Conservation (phyloP, 2,329 filamentous ascomycete genomes). For the Colletotrichum tabaci region DNA sequence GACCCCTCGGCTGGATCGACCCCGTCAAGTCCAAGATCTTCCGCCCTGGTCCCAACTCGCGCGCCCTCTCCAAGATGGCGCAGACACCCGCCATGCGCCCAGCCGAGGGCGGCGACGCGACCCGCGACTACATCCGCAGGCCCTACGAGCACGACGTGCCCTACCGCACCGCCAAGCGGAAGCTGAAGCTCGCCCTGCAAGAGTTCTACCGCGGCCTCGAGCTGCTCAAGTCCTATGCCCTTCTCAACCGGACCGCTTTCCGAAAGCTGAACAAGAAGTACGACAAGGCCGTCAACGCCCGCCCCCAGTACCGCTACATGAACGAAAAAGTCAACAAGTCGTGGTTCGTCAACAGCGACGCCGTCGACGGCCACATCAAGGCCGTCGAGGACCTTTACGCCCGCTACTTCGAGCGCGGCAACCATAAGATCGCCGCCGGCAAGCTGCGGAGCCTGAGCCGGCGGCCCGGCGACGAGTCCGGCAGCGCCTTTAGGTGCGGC, state of each 20-base stretch:
- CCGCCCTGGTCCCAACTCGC: slow-evolving; percentile 72
- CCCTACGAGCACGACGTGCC: slow-evolving; percentile 75
- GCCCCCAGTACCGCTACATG: slow-evolving; percentile 86
- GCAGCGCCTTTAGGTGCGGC: slow-evolving; percentile 72
- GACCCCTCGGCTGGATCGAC: slow-evolving; percentile 61
- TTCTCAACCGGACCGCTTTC: slow-evolving; percentile 93
- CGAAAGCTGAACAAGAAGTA: slow-evolving; percentile 99
- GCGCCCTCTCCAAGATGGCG: slow-evolving; percentile 69
- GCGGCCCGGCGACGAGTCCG: slow-evolving; percentile 70
- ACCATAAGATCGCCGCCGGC: slow-evolving; percentile 89
- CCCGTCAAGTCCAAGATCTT: slow-evolving; percentile 70
- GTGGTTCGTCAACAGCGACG: slow-evolving; percentile 92
- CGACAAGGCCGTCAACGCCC: slow-evolving; percentile 88
- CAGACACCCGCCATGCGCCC: slow-evolving; percentile 61
- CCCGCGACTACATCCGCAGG: slow-evolving; percentile 67
- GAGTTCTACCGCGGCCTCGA: slow-evolving; percentile 96
- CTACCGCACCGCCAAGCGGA: slow-evolving; percentile 89
- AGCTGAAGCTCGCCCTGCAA: slow-evolving; percentile 90
- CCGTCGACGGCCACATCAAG: slow-evolving; percentile 84
- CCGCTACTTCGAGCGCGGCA: slow-evolving; percentile 93
- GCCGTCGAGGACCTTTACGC: slow-evolving; percentile 93
- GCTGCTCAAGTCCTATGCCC: slow-evolving; percentile 89
- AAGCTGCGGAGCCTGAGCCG: slow-evolving; percentile 84
- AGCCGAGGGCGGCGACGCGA: slow-evolving; percentile 49
- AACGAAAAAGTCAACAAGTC: slow-evolving; percentile 91